These are phyloP conservation scores for Phlebiopsis flavidoalba DNA, from an alignment of 768 basidiomycete species.

Conservation along the genomic window DNA sequence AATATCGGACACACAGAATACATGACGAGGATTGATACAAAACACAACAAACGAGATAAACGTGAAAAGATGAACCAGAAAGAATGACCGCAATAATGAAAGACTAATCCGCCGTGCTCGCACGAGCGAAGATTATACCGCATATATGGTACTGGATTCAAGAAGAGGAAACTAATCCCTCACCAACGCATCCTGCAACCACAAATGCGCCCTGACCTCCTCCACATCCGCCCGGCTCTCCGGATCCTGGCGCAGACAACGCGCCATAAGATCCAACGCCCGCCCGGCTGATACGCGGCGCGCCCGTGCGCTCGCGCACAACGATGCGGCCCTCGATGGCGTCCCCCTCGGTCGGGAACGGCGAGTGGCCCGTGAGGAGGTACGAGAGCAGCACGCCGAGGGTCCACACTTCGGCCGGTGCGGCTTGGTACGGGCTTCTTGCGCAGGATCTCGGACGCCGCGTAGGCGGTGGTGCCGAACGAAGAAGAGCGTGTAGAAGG, in stretches of 20 bases:
- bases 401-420: constrained; percentile 95
- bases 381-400: constrained; percentile 94
- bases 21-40: background rate
- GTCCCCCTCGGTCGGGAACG: constrained; percentile 84
- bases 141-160: background rate
- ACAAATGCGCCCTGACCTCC: constrained; percentile 80
- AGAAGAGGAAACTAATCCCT: background rate
- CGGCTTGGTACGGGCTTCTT: constrained; percentile 87
- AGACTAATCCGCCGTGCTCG: background rate
- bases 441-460: constrained; percentile 88
- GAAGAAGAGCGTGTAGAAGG: constrained; percentile 80
- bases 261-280: constrained; percentile 56
- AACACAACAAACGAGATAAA: background rate
- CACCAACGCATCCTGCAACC: constrained; percentile 49
- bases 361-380: constrained; percentile 87
- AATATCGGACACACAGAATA: background rate
- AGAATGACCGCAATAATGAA: background rate
- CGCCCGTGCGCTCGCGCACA: constrained; percentile 27
- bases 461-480: constrained; percentile 96
- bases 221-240: constrained; percentile 72
- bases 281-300: constrained; percentile 8
- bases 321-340: constrained; percentile 63
- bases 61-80: background rate
- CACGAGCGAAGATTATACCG: background rate
- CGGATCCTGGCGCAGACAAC: constrained; percentile 84